Percentiles rank a stretch among this genome's conserved stretches.
Evolutionary conservation across 2,329 filamentous ascomycete species (phyloP).

Genomic region (Claviceps arundinis): DNA sequence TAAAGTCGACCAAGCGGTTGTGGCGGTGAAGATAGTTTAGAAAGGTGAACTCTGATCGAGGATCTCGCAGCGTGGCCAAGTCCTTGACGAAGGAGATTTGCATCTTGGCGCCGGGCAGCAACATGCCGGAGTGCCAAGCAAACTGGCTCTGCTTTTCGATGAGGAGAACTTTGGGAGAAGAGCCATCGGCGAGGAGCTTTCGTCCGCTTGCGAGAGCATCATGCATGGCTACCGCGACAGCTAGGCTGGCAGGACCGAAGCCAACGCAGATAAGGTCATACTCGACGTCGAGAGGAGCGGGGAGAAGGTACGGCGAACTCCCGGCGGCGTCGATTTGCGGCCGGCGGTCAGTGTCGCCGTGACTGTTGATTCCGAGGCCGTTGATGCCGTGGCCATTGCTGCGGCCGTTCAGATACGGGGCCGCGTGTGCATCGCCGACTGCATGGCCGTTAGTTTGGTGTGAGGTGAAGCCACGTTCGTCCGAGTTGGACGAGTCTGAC

Average conservation of each 20-base stretch:
- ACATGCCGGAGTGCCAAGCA: constrained; percentile 91
- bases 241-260: constrained; percentile 82
- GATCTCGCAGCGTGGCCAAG: constrained; percentile 77
- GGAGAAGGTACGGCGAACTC: constrained; percentile 25
- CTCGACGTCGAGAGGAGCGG: constrained; percentile 46
- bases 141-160: constrained; percentile 75
- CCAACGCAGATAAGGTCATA: constrained; percentile 84
- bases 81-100: constrained; percentile 98
- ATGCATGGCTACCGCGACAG: constrained; percentile 78
- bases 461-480: constrained; percentile 6
- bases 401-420: constrained; percentile 9
- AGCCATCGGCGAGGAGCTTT: constrained; percentile 25
- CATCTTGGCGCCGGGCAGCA: constrained; percentile 87
- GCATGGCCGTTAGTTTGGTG: not conserved
- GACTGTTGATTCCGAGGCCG: not conserved
- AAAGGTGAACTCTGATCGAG: constrained; percentile 85
- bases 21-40: constrained; percentile 84
- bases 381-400: constrained; percentile 3
- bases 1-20: constrained; percentile 74
- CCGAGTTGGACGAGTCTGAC: constrained; percentile 6
- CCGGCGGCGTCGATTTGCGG: constrained; percentile 12
- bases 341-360: constrained; percentile 4
- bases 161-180: constrained; percentile 63
- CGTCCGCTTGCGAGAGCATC: constrained; percentile 51
- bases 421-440: constrained; percentile 1